These are phyloP conservation scores for Boletus sp. DNA, from an alignment of 768 basidiomycete species.

Conservation along the genomic window DNA sequence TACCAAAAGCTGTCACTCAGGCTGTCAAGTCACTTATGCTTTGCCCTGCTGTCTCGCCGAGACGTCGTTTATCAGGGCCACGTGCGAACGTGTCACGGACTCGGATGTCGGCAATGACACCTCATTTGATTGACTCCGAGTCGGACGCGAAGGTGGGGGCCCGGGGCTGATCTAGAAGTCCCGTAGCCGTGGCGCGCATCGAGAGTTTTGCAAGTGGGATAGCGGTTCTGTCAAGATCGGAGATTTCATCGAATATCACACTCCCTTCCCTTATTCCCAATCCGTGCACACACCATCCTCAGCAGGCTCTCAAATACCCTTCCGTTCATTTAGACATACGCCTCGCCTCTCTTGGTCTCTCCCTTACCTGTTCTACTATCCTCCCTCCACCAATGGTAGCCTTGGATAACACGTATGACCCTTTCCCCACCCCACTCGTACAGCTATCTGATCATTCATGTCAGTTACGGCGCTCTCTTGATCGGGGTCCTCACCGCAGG, in stretches of 20 bases:
- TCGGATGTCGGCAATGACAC: neutral
- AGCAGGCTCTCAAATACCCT: slow-evolving; percentile 7
- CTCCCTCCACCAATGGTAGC: slow-evolving; percentile 3
- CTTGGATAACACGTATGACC: slow-evolving; percentile 36
- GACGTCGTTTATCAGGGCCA: neutral
- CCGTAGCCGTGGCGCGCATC: neutral
- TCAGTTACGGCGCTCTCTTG: slow-evolving; percentile 51
- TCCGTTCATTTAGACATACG: neutral
- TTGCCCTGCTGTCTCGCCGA: neutral
- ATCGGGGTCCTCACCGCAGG: slow-evolving; percentile 50
- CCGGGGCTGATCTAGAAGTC: neutral
- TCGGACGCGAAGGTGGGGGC: neutral
- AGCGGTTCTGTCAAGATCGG: neutral
- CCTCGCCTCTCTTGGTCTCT: neutral
- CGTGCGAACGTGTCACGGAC: neutral
- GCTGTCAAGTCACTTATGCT: neutral
- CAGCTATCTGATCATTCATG: neutral
- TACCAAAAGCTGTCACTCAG: neutral
- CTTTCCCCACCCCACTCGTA: neutral
- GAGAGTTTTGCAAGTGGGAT: neutral
- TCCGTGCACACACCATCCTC: neutral
- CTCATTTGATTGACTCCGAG: neutral
- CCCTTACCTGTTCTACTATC: neutral
- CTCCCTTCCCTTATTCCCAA: neutral
- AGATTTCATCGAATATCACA: neutral